phyloP scores from a whole-genome alignment of 306 rosid genomes.

The Geum urbanum region DNA sequence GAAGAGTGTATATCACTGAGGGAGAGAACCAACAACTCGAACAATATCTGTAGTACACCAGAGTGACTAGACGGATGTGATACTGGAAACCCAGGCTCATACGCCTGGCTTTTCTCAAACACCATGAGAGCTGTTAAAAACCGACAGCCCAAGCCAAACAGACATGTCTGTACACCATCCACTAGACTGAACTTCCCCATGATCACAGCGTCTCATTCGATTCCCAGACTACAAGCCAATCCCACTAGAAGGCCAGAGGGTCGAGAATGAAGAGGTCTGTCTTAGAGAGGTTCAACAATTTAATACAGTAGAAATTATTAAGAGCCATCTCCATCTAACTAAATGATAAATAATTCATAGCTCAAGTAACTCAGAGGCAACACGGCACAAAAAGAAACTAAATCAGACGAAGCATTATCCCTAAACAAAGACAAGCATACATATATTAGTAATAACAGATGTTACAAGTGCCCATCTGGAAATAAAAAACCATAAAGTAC shows the following conservation, averaged over 20 bases:
- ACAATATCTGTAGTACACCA: not conserved
- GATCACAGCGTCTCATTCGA: not conserved
- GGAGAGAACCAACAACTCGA: not conserved
- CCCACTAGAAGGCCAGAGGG: not conserved
- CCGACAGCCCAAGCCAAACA: too few relatives aligned
- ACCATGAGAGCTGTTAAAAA: not conserved
- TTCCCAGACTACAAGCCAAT: not conserved
- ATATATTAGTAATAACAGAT: constrained; percentile 20
- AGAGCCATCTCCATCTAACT: not conserved
- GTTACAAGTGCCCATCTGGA: constrained; percentile 21
- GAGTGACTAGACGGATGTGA: too few relatives aligned
- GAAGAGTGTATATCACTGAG: not conserved
- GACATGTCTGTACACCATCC: not conserved
- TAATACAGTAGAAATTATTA: not conserved
- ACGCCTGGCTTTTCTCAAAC: not conserved
- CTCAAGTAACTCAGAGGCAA: not conserved
- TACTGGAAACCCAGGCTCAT: not conserved
- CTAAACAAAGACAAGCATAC: constrained; percentile 2
- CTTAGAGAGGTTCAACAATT: not conserved
- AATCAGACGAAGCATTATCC: not conserved
- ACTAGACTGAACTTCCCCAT: too few relatives aligned
- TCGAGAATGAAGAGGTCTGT: not conserved
- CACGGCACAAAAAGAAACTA: not conserved
- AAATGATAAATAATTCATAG: not conserved
- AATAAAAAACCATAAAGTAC: constrained; percentile 18